Percentiles rank a stretch among this genome's conserved stretches.
phyloP scores from a whole-genome alignment of 139 green algal genomes.

The Coccomyxa sp. region DNA sequence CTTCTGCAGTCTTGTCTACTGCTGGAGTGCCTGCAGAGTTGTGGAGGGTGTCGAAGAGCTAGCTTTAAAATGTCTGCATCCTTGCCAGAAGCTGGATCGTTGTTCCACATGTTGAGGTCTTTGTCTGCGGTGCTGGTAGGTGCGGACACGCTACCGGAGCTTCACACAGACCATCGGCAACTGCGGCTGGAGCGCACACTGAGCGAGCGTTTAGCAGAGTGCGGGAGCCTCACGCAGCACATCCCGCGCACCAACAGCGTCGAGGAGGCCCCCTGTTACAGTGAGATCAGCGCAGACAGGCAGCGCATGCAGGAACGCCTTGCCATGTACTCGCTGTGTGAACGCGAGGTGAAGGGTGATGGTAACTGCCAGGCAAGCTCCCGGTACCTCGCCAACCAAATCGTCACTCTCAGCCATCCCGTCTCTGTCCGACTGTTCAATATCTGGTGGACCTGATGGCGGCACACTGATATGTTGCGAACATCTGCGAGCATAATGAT shows the following conservation, averaged over 20 bases:
- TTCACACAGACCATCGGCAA: not conserved
- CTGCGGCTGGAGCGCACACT: not conserved
- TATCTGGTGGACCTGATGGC: not conserved
- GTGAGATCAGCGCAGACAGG: not conserved
- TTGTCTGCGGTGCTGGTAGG: not conserved
- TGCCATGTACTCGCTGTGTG: conserved; percentile 50
- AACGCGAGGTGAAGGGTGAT: conserved; percentile 57
- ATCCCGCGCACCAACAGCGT: not conserved
- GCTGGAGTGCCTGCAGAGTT: no score
- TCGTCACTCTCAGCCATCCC: not conserved
- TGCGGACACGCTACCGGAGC: not conserved
- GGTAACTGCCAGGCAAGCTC: conserved; percentile 72
- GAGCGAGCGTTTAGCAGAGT: not conserved
- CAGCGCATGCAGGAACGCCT: conserved; percentile 39
- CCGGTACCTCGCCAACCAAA: not conserved
- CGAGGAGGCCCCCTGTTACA: not conserved
- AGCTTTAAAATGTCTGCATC: not conserved
- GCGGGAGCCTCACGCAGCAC: not conserved
- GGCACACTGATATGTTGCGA: not conserved
- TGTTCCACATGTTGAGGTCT: not conserved
- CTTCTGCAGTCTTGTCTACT: no score
- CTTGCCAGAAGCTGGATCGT: not conserved
- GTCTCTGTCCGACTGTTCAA: not conserved
- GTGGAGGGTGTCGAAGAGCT: no score
- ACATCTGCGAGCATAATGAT: not conserved